phyloP scores from a whole-genome alignment of 495 filamentous ascomycete species.

The Cladorrhinum samala region DNA sequence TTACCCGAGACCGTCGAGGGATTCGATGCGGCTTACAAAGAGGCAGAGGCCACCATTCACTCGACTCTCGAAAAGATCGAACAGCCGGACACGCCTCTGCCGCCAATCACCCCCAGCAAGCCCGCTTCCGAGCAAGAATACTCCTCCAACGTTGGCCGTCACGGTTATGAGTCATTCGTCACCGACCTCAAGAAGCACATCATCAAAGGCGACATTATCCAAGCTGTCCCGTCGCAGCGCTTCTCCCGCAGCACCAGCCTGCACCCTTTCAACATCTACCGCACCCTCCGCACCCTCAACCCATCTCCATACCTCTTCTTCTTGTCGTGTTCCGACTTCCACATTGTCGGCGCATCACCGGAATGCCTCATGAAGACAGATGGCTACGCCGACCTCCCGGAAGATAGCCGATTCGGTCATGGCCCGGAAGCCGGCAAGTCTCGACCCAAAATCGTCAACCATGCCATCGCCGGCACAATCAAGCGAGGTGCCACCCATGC shows the following conservation, averaged over 20 bases:
- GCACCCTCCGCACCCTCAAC: slow-evolving; percentile 89
- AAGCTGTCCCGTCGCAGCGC: slow-evolving; percentile 90
- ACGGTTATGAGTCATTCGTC: slow-evolving; percentile 85
- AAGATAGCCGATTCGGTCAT: slow-evolving; percentile 24
- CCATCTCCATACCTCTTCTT: slow-evolving; percentile 97
- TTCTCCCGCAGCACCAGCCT: slow-evolving; percentile 82
- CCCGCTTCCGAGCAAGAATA: slow-evolving; percentile 59
- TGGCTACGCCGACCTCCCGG: slow-evolving; percentile 25
- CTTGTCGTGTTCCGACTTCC: slow-evolving; percentile 82
- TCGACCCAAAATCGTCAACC: slow-evolving; percentile 82
- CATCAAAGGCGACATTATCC: slow-evolving; percentile 86
- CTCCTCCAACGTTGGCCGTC: slow-evolving; percentile 85
- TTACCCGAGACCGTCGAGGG: slow-evolving; percentile 44
- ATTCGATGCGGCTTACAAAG: slow-evolving; percentile 54
- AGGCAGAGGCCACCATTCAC: slow-evolving; percentile 56
- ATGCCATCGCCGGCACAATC: slow-evolving; percentile 95
- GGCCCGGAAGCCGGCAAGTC: slow-evolving; percentile 17
- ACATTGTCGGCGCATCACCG: slow-evolving; percentile 90
- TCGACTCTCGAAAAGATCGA: slow-evolving; percentile 62
- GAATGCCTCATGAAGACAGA: slow-evolving; percentile 91
- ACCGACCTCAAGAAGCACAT: slow-evolving; percentile 79
- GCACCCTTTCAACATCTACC: slow-evolving; percentile 98
- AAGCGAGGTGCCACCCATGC: slow-evolving; percentile 72
- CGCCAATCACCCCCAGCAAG: slow-evolving; percentile 64
- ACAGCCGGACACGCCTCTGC: slow-evolving; percentile 67